phyloP scores from a whole-genome alignment of 768 basidiomycete species.

The Xerocomellus dryophilus region DNA sequence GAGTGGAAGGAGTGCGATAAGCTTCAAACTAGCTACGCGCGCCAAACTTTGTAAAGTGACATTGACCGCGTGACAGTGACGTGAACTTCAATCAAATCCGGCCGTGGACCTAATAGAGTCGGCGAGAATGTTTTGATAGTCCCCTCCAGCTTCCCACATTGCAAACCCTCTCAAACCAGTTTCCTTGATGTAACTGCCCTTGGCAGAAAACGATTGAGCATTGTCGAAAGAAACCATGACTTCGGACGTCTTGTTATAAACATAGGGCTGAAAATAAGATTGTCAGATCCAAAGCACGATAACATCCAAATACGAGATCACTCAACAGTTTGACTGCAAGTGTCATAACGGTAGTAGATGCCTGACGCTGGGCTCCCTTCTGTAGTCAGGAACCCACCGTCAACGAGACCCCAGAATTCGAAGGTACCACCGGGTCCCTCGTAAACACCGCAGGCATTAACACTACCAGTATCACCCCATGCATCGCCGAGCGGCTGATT shows the following conservation, averaged over 20 bases:
- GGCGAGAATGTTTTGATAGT: slow-evolving; percentile 57
- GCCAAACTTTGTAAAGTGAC: too few species aligned
- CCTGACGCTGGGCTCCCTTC: slow-evolving; percentile 35
- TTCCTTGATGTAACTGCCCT: slow-evolving; percentile 57
- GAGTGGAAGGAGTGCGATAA: not conserved
- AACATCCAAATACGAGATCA: not conserved
- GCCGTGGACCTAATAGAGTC: slow-evolving; percentile 43
- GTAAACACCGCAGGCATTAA: slow-evolving; percentile 53
- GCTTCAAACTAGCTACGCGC: not conserved
- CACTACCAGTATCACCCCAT: slow-evolving; percentile 48
- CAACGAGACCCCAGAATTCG: slow-evolving; percentile 58
- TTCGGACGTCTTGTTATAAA: slow-evolving; percentile 55
- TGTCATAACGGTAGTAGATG: slow-evolving; percentile 56
- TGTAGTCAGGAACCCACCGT: slow-evolving; percentile 49
- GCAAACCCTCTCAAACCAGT: slow-evolving; percentile 61
- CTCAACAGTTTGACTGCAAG: slow-evolving; percentile 70
- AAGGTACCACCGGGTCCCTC: slow-evolving; percentile 51
- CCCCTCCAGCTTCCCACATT: slow-evolving; percentile 72
- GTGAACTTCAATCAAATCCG: slow-evolving; percentile 2
- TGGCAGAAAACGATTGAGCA: slow-evolving; percentile 52
- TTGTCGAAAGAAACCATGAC: slow-evolving; percentile 69
- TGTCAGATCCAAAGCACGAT: not conserved
- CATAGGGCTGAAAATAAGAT: slow-evolving; percentile 51
- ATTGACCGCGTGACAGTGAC: not conserved
- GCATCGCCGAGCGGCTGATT: slow-evolving; percentile 51